Conservation (phyloP, 1,284 basidiomycete genomes). For the Sporisorium iseilematis-ciliati region DNA sequence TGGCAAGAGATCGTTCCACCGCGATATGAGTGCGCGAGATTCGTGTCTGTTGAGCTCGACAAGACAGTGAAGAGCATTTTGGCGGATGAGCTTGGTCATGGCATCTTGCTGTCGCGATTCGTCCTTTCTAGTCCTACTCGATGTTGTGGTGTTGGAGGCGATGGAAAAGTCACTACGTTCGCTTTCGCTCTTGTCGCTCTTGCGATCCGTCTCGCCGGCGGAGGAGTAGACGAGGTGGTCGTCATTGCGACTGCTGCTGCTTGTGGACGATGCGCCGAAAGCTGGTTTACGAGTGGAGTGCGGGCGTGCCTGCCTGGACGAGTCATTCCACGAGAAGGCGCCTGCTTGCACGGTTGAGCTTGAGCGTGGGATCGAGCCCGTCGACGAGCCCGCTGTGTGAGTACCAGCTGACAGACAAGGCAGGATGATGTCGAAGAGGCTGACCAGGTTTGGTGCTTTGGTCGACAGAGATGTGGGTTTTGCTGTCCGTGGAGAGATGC, state of each 20-base stretch:
- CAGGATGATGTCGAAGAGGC: constrained; percentile 20
- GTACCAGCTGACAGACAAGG: constrained; percentile 26
- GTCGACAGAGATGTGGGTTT: neutral
- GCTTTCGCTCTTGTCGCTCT: constrained; percentile 45
- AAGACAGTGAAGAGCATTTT: constrained; percentile 35
- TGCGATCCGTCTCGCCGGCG: constrained; percentile 26
- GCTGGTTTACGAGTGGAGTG: neutral
- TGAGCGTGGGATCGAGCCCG: constrained; percentile 5
- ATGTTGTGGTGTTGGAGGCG: constrained; percentile 12
- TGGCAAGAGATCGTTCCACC: constrained; percentile 32
- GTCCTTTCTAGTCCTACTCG: constrained; percentile 17
- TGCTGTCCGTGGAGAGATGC: constrained; percentile 4
- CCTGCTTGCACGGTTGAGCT: constrained; percentile 15
- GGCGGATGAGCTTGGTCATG: constrained; percentile 28
- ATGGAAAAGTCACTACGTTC: constrained; percentile 43
- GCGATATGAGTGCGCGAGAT: constrained; percentile 17
- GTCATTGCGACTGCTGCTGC: neutral
- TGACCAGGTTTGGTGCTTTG: neutral
- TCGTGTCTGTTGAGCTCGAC: constrained; percentile 32
- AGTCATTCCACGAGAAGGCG: constrained; percentile 22
- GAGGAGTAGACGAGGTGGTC: constrained; percentile 7
- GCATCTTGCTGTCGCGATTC: constrained; percentile 31
- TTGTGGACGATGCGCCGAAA: too few species aligned
- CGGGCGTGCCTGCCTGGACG: neutral
- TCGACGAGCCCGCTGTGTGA: neutral